Evolutionary conservation across 1,284 basidiomycete species (phyloP).

Genomic region (Sanghuangporus weigelae): DNA sequence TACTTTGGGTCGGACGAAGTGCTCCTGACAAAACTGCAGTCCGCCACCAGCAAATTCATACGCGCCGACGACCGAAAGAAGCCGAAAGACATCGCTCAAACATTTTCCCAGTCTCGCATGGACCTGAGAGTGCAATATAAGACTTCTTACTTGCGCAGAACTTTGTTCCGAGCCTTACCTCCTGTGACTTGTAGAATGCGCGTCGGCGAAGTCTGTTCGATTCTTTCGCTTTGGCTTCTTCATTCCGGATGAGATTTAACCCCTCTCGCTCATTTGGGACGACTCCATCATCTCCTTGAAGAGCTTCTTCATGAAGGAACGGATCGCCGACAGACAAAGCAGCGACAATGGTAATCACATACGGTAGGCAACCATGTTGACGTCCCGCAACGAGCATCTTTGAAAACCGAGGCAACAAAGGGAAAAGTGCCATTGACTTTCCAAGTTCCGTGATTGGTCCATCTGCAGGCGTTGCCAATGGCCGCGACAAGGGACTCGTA

Average conservation of each 20-base stretch:
- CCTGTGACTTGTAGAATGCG: constrained; percentile 76
- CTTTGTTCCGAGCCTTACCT: constrained; percentile 42
- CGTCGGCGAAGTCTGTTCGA: constrained; percentile 57
- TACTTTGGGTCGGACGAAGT: constrained; percentile 92
- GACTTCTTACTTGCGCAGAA: background rate
- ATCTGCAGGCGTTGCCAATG: constrained; percentile 31
- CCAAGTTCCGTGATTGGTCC: constrained; percentile 86
- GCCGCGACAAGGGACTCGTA: constrained; percentile 22
- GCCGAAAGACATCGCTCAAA: constrained; percentile 86
- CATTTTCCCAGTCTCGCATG: constrained; percentile 81
- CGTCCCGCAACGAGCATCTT: constrained; percentile 92
- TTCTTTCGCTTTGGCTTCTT: constrained; percentile 63
- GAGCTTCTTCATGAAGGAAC: constrained; percentile 80
- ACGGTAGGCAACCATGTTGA: constrained; percentile 89
- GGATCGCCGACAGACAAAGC: constrained; percentile 95
- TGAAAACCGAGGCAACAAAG: constrained; percentile 88
- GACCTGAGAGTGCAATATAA: constrained; percentile 37
- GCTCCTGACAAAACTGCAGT: constrained; percentile 76
- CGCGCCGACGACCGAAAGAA: constrained; percentile 90
- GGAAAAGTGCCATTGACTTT: constrained; percentile 88
- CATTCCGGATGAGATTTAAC: constrained; percentile 51
- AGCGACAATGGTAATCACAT: constrained; percentile 89
- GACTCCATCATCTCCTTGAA: constrained; percentile 44
- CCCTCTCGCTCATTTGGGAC: constrained; percentile 41
- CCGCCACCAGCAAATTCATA: constrained; percentile 89